These are phyloP conservation scores for Juncus effusus DNA, from an alignment of 176 grass and related monocot species.

Conservation along the genomic window DNA sequence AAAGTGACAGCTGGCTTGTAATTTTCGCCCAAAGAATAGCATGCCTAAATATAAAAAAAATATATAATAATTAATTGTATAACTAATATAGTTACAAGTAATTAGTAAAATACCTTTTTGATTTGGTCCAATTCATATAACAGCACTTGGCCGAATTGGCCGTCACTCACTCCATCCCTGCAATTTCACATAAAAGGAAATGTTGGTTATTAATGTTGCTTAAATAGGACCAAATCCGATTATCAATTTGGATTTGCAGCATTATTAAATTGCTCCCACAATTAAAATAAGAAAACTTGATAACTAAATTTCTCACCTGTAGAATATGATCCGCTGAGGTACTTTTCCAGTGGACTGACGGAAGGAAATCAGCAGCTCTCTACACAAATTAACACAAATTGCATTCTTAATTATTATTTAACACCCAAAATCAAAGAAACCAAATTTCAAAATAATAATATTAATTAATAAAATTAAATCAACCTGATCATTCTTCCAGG, in stretches of 20 bases:
- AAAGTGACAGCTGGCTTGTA: constrained; percentile 62
- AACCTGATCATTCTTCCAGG: background rate
- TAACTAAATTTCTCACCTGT: constrained; percentile 34
- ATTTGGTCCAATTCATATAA: constrained; percentile 58
- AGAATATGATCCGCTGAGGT: constrained; percentile 65
- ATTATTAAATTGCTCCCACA: too few relatives aligned
- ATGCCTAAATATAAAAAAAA: constrained; percentile 38
- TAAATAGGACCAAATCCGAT: too few relatives aligned
- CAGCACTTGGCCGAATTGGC: constrained; percentile 62
- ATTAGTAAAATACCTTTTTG: constrained; percentile 44
- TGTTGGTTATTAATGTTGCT: too few relatives aligned
- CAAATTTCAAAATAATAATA: background rate
- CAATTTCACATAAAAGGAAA: too few relatives aligned
- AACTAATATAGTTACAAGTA: background rate
- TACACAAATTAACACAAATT: constrained; percentile 20
- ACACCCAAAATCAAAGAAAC: background rate
- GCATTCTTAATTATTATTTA: background rate
- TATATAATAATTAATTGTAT: background rate
- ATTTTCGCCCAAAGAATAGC: constrained; percentile 45
- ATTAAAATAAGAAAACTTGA: background rate
- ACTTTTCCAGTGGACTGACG: constrained; percentile 18
- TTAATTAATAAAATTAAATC: background rate
- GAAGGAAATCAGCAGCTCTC: constrained; percentile 55
- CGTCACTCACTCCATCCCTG: constrained; percentile 82
- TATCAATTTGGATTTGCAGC: too few relatives aligned